Evolutionary conservation across 805 yeast genomes (phyloP), one percentile per base, ranked within the genome.

Genomic region (Candida verbasci): DNA sequence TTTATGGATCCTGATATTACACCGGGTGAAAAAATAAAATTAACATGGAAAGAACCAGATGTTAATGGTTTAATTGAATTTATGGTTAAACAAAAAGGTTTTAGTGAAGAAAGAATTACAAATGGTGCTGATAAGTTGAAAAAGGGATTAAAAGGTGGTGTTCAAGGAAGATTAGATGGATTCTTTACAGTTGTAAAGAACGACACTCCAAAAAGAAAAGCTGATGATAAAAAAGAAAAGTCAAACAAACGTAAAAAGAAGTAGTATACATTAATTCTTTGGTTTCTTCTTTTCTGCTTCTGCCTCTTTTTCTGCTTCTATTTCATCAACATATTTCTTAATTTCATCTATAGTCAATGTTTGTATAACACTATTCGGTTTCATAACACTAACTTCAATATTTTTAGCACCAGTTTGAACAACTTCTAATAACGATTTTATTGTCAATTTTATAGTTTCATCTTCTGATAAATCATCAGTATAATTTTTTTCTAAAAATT

Each of bases 371-470:
- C 72, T 65, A 35, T 76, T 78, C 21, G 96, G 85, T 43, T 76
- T 78, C 76, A 91, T 78, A 25, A 93, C 81, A 3, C 94, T 84
- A 34, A 93, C 80, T 64, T 93, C 98, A 55, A 93, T 89, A 61
- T 93, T 93, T 58, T 86, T 86, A 30, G 97, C 94, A 28, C 98
- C 98, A 2, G 97, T 89, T 67, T 93, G 97, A 17, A 93, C 98
- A 34, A 93, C 97, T 61, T 93, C 98, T 50, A 93, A 72, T 49
- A 93, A 70, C 12, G 95, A 80, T 66, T 85, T 86, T 34, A 93
- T 79, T 2, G 97, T 79, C 52, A 93, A 78, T 49, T 78, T 78
- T 38, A 89, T 70, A 16, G 96, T 82, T 25, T 77, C 82, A 24
- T 78, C 78, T 44, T 80, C 86, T 35, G 73, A 68, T 58, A 75